Evolutionary conservation across 805 yeast genomes (phyloP).

Genomic region (Pichia sporocuriosa): DNA sequence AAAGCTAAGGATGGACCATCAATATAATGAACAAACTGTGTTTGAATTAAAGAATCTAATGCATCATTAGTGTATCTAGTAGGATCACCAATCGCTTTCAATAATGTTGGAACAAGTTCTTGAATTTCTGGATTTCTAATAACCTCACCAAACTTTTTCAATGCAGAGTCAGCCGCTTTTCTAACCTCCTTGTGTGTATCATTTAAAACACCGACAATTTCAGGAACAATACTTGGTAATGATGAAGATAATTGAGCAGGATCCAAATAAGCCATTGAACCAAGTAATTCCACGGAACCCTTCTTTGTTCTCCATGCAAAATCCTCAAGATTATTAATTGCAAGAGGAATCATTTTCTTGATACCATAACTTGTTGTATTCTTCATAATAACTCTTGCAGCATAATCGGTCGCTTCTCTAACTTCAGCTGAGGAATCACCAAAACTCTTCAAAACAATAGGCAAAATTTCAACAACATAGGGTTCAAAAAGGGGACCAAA

Average conservation of each 20-base stretch:
- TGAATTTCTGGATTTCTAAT: slow-evolving; percentile 97
- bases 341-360: slow-evolving; percentile 83
- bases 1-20: slow-evolving; percentile 97
- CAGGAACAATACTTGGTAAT: slow-evolving; percentile 86
- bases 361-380: slow-evolving; percentile 90
- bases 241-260: slow-evolving; percentile 91
- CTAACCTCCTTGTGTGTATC: slow-evolving; percentile 97
- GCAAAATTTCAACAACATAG: slow-evolving; percentile 81
- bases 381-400: slow-evolving; percentile 84
- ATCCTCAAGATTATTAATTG: slow-evolving; percentile 78
- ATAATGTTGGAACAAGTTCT: slow-evolving; percentile 74
- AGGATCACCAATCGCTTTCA: slow-evolving; percentile 95
- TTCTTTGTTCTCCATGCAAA: slow-evolving; percentile 94
- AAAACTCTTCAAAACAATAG: slow-evolving; percentile 67
- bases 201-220: slow-evolving; percentile 88
- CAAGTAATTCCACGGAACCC: slow-evolving; percentile 92
- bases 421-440: slow-evolving; percentile 87
- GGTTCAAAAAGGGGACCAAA: slow-evolving; percentile 85
- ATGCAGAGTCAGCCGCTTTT: slow-evolving; percentile 84
- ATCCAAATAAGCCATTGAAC: slow-evolving; percentile 96
- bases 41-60: slow-evolving; percentile 73
- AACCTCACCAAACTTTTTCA: slow-evolving; percentile 92
- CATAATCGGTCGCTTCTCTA: slow-evolving; percentile 79
- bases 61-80: slow-evolving; percentile 85
- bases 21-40: slow-evolving; percentile 94